Percentiles rank a stretch among this genome's conserved stretches.
Conservation (phyloP, 2,329 filamentous ascomycete genomes). For the Coniochaeta ligniaria region DNA sequence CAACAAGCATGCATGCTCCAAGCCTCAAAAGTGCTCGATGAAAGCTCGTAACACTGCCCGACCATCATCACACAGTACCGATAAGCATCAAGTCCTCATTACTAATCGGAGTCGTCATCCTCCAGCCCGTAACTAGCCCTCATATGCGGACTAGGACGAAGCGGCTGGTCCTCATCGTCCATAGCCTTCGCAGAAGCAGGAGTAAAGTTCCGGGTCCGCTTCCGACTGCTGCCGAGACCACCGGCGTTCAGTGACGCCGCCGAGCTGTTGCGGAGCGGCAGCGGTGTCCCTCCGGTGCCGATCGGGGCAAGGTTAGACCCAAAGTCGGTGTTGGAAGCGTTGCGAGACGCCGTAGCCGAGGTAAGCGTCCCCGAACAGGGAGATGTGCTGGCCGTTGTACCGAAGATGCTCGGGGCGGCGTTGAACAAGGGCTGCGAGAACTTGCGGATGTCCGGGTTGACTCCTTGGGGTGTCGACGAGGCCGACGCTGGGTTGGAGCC, state of each 20-base stretch:
- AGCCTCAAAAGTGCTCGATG: background rate
- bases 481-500: conserved; percentile 8
- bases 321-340: conserved; percentile 20
- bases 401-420: background rate
- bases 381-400: conserved; percentile 13
- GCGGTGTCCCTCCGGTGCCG: conserved; percentile 13
- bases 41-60: background rate
- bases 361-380: conserved; percentile 22
- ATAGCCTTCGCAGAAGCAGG: conserved; percentile 36
- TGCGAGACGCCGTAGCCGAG: conserved; percentile 21
- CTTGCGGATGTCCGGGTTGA: conserved; percentile 27
- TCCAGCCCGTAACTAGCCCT: conserved; percentile 2
- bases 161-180: conserved; percentile 40
- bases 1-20: background rate
- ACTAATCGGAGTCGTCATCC: background rate
- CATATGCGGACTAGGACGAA: conserved; percentile 24
- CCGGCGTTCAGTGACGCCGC: conserved; percentile 5
- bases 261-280: conserved; percentile 7
- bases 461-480: conserved; percentile 9
- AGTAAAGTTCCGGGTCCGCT: conserved; percentile 39
- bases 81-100: background rate
- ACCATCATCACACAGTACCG: background rate
- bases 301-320: conserved; percentile 21
- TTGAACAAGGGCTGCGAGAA: conserved; percentile 30
- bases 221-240: conserved; percentile 20